Base-by-base conservation (phyloP, 257 asterid species). In the Datura wrightii region DNA sequence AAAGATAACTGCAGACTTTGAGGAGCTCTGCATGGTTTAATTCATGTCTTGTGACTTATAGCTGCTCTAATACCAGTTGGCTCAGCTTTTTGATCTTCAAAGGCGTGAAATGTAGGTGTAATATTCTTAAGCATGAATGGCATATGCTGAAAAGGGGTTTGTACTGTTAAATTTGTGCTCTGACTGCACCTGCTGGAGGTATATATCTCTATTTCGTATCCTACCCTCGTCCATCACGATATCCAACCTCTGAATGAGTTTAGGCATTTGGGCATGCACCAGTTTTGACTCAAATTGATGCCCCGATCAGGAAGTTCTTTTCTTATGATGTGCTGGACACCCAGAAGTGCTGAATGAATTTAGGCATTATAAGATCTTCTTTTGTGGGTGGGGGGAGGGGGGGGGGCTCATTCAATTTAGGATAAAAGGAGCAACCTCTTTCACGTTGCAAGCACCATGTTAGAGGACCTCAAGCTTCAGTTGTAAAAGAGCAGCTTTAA, bases 51-150 rank as follows among this genome's bases (percentile, higher is more conserved):
- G 36, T 70, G 76, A 70, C 34, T 39, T 70, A 70, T 16, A 70
- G 79, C 15, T 70, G 14, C 16, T 41, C 36, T 71, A 71, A n/a
- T n/a, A 71, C 55, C 18, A n/a, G 16, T n/a, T 70, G 79, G 55
- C 79, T 71, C 55, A 71, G 2, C 54, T 69, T 69, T 62, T 69
- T 69, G 52, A 39, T 39, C n/a, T 69, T 69, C 52, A 69, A 39
- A 39, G 31, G 78, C 8, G 0, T 16, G 78, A 8, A 36, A 69
- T 39, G 52, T 5, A 14, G 50, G 76, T 67, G 76, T 67, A 13
- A 37, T 67, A 67, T 67, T 67, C 76, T 67, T 46, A 37, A 67
- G 76, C 15, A 67, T 67, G 76, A 67, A 37, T 10, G 44, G 14
- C 76, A 37, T 67, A 67, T 67, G 31, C 76, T 66, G 76, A 66